A percentile compares a stretch with the other conserved stretches of the same genome.
Conservation (phyloP, 1,139 yeast species). For the Petasospora rhodanensis region DNA sequence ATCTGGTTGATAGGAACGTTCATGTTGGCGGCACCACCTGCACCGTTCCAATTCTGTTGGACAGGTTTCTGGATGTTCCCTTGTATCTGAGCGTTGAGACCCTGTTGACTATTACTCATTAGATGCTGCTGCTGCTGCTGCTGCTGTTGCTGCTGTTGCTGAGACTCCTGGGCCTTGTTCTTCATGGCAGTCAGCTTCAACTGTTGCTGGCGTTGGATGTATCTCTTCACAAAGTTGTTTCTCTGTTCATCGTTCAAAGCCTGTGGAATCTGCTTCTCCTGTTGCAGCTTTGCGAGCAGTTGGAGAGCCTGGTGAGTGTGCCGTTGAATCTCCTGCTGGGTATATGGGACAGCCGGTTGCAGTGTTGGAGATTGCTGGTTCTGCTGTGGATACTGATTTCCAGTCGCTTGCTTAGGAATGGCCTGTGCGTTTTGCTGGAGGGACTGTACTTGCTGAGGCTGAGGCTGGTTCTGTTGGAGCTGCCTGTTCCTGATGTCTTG, state of each 20-base stretch:
- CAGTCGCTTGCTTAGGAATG: no score
- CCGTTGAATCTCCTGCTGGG: constrained; percentile 20
- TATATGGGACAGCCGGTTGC: constrained; percentile 4
- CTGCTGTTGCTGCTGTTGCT: constrained; percentile 7
- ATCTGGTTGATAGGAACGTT: constrained; percentile 8
- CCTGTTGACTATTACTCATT: constrained; percentile 9
- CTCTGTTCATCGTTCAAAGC: constrained; percentile 22
- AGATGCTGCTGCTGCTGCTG: constrained; percentile 9
- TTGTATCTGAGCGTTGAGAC: no score
- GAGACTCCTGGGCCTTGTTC: constrained; percentile 1
- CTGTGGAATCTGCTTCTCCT: constrained; percentile 30
- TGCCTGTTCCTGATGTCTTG: constrained; percentile 22
- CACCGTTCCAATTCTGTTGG: constrained; percentile 11
- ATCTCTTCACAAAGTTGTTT: constrained; percentile 20
- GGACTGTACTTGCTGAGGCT: constrained; percentile 4
- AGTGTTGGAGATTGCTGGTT: constrained; percentile 5
- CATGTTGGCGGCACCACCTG: constrained; percentile 1
- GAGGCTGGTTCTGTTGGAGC: constrained; percentile 19
- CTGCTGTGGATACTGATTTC: constrained; percentile 20
- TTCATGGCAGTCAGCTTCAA: constrained; percentile 12
- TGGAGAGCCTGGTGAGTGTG: constrained; percentile 34
- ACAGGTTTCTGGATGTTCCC: no score
- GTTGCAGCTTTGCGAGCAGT: constrained; percentile 33
- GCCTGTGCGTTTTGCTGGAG: no score
- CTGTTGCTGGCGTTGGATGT: constrained; percentile 24